Conservation (phyloP, 768 basidiomycete genomes). For the Exidia glandulosa region DNA sequence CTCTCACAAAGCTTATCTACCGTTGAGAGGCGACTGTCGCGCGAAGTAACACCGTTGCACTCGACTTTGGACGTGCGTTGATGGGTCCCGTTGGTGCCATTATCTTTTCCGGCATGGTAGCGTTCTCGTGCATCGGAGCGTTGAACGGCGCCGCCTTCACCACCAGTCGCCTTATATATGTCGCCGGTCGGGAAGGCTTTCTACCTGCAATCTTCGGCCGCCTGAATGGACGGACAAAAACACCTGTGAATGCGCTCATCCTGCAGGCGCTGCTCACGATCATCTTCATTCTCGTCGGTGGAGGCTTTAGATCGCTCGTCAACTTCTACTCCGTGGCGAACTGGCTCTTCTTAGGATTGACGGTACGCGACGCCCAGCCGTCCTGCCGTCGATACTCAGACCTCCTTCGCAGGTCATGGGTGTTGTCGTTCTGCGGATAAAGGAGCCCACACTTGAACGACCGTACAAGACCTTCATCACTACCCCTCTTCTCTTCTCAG, state of each 20-base stretch:
- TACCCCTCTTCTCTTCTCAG: conserved; percentile 85
- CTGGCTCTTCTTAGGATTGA: conserved; percentile 82
- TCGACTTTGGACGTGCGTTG: conserved; percentile 83
- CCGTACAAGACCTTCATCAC: conserved; percentile 90
- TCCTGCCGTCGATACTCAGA: background rate
- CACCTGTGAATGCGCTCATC: conserved; percentile 80
- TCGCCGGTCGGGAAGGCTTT: conserved; percentile 79
- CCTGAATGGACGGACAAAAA: conserved; percentile 61
- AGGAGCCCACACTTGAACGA: conserved; percentile 81
- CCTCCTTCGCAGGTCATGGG: conserved; percentile 59
- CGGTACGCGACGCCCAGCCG: conserved; percentile 33
- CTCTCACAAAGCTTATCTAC: background rate
- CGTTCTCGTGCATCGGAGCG: conserved; percentile 91
- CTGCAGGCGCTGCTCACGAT: conserved; percentile 69
- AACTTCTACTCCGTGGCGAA: conserved; percentile 83
- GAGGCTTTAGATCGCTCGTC: conserved; percentile 79
- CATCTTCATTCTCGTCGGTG: conserved; percentile 72
- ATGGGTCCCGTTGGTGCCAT: conserved; percentile 83
- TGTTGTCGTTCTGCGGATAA: conserved; percentile 74
- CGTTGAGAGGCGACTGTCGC: conserved; percentile 43
- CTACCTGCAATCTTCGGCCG: conserved; percentile 76
- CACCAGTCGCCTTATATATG: conserved; percentile 74
- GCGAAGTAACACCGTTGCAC: conserved; percentile 75
- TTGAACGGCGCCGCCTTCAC: conserved; percentile 78
- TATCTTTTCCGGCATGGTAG: conserved; percentile 83